phyloP scores from a whole-genome alignment of 768 basidiomycete genomes.

The Russula vinacea region DNA sequence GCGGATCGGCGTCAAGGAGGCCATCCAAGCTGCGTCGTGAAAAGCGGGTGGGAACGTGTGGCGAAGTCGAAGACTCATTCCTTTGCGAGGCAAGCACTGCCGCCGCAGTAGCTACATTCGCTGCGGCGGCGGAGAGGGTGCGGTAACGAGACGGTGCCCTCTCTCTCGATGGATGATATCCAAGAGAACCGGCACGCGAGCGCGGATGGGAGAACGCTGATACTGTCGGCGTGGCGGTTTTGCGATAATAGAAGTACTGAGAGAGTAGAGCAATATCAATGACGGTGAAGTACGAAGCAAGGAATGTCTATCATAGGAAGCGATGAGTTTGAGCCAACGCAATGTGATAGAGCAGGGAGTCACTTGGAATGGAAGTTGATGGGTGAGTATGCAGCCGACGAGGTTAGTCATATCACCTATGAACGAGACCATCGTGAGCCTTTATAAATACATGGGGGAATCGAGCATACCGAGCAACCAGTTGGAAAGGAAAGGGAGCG shows the following conservation, averaged over 20 bases:
- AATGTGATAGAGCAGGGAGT: constrained; percentile 26
- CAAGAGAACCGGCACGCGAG: constrained; percentile 40
- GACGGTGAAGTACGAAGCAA: constrained; percentile 86
- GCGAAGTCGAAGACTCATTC: constrained; percentile 39
- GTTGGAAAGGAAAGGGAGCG: constrained; percentile 88
- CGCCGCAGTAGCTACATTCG: constrained; percentile 61
- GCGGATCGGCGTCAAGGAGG: constrained; percentile 31
- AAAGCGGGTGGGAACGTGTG: constrained; percentile 33
- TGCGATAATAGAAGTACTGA: constrained; percentile 79
- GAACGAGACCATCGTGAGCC: not conserved
- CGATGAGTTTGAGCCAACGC: constrained; percentile 15
- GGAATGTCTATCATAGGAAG: constrained; percentile 59
- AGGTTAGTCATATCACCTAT: constrained; percentile 91
- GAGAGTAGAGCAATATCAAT: constrained; percentile 72
- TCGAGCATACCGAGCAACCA: constrained; percentile 77
- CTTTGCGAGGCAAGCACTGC: constrained; percentile 67
- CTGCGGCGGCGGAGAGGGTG: constrained; percentile 62
- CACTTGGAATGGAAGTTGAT: constrained; percentile 94
- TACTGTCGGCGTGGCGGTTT: constrained; percentile 37
- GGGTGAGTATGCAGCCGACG: constrained; percentile 84
- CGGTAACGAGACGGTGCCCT: constrained; percentile 61
- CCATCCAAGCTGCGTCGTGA: constrained; percentile 36
- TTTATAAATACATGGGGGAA: not conserved
- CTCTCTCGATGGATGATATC: constrained; percentile 52
- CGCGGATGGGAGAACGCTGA: constrained; percentile 41